Conservation (phyloP, 495 filamentous ascomycete species). For the Peziza echinospora region DNA sequence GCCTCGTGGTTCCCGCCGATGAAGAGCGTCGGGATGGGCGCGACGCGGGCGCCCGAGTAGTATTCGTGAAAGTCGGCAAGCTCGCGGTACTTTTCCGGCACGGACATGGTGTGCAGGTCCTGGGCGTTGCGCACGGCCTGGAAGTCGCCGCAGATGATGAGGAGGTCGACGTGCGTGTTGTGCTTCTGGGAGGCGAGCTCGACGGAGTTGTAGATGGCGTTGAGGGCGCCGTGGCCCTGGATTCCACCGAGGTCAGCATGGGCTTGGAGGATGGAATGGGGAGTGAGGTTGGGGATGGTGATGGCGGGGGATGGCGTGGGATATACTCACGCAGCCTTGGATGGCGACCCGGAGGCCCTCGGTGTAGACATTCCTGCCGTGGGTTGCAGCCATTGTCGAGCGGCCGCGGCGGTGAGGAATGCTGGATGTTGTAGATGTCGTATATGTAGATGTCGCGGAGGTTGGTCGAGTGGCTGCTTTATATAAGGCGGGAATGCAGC, state of each 20-base stretch:
- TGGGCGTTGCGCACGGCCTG: conserved; percentile 72
- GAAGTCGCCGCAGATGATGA: conserved; percentile 69
- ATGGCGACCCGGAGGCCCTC: conserved; percentile 35
- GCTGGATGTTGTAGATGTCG: too few species aligned
- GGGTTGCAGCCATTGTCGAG: background rate
- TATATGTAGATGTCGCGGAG: too few species aligned
- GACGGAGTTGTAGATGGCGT: conserved; percentile 71
- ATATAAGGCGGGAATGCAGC: too few species aligned
- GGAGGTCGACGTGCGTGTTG: conserved; percentile 74
- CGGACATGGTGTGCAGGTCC: conserved; percentile 69
- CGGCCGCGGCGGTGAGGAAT: background rate
- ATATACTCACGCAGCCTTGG: conserved; percentile 54
- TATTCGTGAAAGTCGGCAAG: conserved; percentile 85
- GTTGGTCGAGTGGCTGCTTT: too few species aligned
- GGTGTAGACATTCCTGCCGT: conserved; percentile 4
- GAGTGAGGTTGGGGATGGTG: conserved; percentile 1
- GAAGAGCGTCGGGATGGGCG: conserved; percentile 79
- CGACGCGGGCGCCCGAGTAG: conserved; percentile 53
- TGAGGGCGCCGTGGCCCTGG: conserved; percentile 60
- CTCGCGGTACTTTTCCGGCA: conserved; percentile 59
- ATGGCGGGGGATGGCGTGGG: background rate
- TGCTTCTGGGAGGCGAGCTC: conserved; percentile 36
- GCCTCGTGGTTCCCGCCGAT: conserved; percentile 91
- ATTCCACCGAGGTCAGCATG: too few species aligned
- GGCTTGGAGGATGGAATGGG: background rate